Base-by-base conservation (phyloP, 805 yeast species). In the Tetrapisispora iriomotensis region DNA sequence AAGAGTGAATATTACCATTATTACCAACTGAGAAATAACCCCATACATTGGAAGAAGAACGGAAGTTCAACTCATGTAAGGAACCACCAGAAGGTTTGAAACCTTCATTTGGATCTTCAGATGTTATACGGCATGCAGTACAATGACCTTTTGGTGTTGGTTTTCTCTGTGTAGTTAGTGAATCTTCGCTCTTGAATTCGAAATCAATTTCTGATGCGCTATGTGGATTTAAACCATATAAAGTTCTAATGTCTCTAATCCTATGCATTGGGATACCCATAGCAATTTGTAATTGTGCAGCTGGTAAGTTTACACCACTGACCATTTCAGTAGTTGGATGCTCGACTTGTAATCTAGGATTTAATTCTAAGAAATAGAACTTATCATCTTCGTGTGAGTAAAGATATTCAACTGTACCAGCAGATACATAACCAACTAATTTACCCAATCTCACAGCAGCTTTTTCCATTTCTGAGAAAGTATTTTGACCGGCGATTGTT, bases 291-390 rank as follows among this genome's bases (percentile, higher is more conserved):
- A 92, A 76, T 69, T 92, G 98, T 28, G 99, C 95, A 42, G 96
- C 95, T 22, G 99, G 99, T 61, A 92, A 73, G 60, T 92, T 94
- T 39, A 92, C 96, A 49, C 98, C 98, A 19, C 95, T 82, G 41
- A 87, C 98, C 99, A 92, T 92, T 70, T 92, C 99, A 29, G 98
- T 92, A 33, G 98, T 92, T 56, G 99, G 99, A 73, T 92, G 99
- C 74, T 92, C 99, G 44, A 92, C 99, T 72, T 92, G 99, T 63
- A 92, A 74, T 73, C 99, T 84, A 56, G 99, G 98, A 64, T 92
- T 92, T 62, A 92, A 75, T 68, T 92, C 99, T 61, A 92, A 72
- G 65, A 92, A 92, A 72, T 88, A 92, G 62, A 90, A 92, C 61
- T 88, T 86, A 65, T 90, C 88, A 45, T 92, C 96, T 41, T 83